phyloP scores from a whole-genome alignment of 2,329 filamentous ascomycete species.

The Phaeophleospora eucalypticola region DNA sequence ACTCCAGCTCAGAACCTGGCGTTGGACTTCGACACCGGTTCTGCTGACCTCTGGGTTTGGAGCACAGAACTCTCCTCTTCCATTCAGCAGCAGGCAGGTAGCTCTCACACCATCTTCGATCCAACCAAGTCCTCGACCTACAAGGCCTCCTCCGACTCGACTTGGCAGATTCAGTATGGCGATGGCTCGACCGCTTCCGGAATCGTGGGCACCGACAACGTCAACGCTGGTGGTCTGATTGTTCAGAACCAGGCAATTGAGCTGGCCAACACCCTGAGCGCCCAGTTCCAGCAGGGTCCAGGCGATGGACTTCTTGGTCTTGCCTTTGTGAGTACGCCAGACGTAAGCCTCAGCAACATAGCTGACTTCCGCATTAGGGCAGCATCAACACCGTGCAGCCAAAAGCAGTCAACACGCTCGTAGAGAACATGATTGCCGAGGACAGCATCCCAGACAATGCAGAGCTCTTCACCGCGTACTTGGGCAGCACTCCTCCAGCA shows the following conservation, averaged over 20 bases:
- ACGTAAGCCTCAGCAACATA: slow-evolving; percentile 50
- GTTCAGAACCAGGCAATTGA: slow-evolving; percentile 64
- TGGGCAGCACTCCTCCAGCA: slow-evolving; percentile 54
- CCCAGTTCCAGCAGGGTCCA: slow-evolving; percentile 52
- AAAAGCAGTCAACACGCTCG: slow-evolving; percentile 56
- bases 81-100: slow-evolving; percentile 6
- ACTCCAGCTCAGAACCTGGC: slow-evolving; percentile 54
- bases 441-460: slow-evolving; percentile 49
- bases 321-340: slow-evolving; percentile 54
- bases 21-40: slow-evolving; percentile 64
- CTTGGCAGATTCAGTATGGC: slow-evolving; percentile 65
- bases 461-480: slow-evolving; percentile 61
- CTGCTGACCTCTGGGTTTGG: slow-evolving; percentile 59
- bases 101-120: slow-evolving; percentile 54
- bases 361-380: slow-evolving; percentile 57
- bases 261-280: slow-evolving; percentile 56
- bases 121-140: slow-evolving; percentile 58
- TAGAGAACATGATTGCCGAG: slow-evolving; percentile 65
- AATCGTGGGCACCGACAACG: slow-evolving; percentile 59
- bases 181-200: slow-evolving; percentile 64
- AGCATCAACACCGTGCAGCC: slow-evolving; percentile 36
- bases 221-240: slow-evolving; percentile 58
- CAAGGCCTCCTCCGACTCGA: slow-evolving; percentile 47
- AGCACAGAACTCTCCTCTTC: slow-evolving; percentile 18
- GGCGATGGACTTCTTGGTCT: slow-evolving; percentile 65